These are phyloP conservation scores for Sungouiella thailandica DNA, from an alignment of 805 yeast genomes.

Conservation along the genomic window DNA sequence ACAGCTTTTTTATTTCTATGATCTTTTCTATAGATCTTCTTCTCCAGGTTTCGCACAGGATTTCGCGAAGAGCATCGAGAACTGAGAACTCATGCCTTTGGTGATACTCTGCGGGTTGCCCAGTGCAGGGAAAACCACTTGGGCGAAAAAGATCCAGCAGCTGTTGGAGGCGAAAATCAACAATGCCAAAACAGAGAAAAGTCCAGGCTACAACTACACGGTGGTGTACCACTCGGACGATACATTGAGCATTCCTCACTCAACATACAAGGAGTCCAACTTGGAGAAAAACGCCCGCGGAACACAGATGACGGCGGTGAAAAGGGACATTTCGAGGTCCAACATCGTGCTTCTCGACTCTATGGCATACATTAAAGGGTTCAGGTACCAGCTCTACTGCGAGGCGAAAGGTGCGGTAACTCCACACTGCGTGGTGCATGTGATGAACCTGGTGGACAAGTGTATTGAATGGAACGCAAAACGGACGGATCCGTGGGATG, in stretches of 20 bases:
- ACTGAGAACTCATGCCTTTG: conserved; percentile 81
- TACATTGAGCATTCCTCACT: conserved; percentile 63
- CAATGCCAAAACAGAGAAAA: conserved; percentile 29
- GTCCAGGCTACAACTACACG: conserved; percentile 50
- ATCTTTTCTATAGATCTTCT: too few relatives aligned
- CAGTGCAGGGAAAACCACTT: conserved; percentile 73
- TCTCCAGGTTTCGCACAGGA: too few relatives aligned
- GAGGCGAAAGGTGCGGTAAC: conserved; percentile 85
- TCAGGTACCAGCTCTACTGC: conserved; percentile 88
- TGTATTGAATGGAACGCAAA: conserved; percentile 62
- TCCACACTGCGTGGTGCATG: conserved; percentile 77
- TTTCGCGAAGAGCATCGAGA: too few relatives aligned
- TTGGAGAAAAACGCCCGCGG: conserved; percentile 82
- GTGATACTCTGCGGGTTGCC: conserved; percentile 83
- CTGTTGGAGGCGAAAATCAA: conserved; percentile 45
- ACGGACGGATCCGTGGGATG: conserved; percentile 50
- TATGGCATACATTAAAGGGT: conserved; percentile 87
- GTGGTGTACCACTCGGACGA: conserved; percentile 77
- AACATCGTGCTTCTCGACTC: conserved; percentile 82
- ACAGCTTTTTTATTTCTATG: too few relatives aligned
- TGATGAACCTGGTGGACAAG: conserved; percentile 59
- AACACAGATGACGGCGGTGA: conserved; percentile 81
- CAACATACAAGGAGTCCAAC: conserved; percentile 63
- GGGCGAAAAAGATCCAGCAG: conserved; percentile 53
- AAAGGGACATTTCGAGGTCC: conserved; percentile 64